Base-by-base conservation (phyloP, 202 grass and related monocot genomes). In the Hordeum pubiflorum region DNA sequence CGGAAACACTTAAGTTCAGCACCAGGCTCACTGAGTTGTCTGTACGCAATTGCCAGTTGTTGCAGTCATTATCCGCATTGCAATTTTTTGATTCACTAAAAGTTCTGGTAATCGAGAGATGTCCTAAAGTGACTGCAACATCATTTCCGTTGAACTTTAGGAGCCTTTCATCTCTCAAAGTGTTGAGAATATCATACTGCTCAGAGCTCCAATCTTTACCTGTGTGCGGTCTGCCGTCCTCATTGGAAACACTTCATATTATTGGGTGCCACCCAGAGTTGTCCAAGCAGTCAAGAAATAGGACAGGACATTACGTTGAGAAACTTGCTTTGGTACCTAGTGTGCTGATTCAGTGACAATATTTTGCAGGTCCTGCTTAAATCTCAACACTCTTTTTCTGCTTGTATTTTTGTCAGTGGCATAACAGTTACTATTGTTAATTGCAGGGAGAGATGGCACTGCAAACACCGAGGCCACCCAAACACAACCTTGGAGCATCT, bases 11-110 rank as follows among this genome's bases (percentile, higher is more conserved):
- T 11, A 20, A 13, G 18, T 61, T 62, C 65, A 57, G 59, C 44
- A 74, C 58, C 60, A 38, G 64, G 48, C 89, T 91, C 50, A 40
- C 56, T 70, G 57, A 74, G 12, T 36, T 87, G 48, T 32, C 8
- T 12, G 69, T 91, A 15, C 32, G 36, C 29, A 56, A 79, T 26
- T 91, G 89, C 37, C 63, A 41, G 9, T 12, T 40, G 10, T 36
- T 69, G 21, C 10, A n/a, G 4, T 69, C 65, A 37, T 10, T 40
- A 38, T 69, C 36, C 3, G 40, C 65, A 41, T 23, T 69, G 65
- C 65, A 39, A n/a, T 41, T 2, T 40, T 69, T 69, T 69, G 37
- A 40, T 40, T 22, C 65, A 69, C 65, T 69, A 12, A 40, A 69
- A 11, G 39, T 23, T 21, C 32, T 69, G 34, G 65, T 69, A n/a